phyloP scores from a whole-genome alignment of 208 protist genomes.

The Crithidia expoeki region DNA sequence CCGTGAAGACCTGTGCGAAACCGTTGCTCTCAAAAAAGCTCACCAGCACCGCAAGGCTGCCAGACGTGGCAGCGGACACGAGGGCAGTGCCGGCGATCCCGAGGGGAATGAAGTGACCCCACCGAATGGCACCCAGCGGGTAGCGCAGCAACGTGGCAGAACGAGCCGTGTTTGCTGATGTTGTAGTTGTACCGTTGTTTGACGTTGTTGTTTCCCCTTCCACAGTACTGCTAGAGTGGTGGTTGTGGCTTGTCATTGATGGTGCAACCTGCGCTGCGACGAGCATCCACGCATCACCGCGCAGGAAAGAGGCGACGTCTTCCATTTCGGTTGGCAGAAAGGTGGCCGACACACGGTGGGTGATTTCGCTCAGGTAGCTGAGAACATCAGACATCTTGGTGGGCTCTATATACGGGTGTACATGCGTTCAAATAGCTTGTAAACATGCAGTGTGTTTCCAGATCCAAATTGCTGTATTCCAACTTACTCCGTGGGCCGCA shows the following conservation, averaged over 20 bases:
- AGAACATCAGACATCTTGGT: slow-evolving; percentile 62
- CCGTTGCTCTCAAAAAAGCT: slow-evolving; percentile 51
- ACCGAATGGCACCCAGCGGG: slow-evolving; percentile 34
- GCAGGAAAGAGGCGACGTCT: slow-evolving; percentile 63
- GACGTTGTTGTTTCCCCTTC: neutral
- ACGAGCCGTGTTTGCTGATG: neutral
- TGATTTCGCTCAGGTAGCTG: slow-evolving; percentile 46
- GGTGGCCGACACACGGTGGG: slow-evolving; percentile 52
- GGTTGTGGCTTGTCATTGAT: neutral
- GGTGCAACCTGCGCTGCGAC: neutral
- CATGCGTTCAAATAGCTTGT: slow-evolving; percentile 15
- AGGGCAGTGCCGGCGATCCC: slow-evolving; percentile 58
- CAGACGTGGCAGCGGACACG: slow-evolving; percentile 43
- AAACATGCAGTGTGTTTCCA: too few species aligned
- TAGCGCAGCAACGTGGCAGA: slow-evolving; percentile 13
- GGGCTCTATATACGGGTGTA: slow-evolving; percentile 7
- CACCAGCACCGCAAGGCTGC: slow-evolving; percentile 44
- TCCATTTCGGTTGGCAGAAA: slow-evolving; percentile 66
- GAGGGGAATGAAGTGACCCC: slow-evolving; percentile 67
- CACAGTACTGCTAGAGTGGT: neutral
- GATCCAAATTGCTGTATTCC: too few species aligned
- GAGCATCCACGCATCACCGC: slow-evolving; percentile 25
- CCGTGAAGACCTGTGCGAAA: slow-evolving; percentile 50
- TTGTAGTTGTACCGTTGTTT: neutral
- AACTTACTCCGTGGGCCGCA: too few species aligned